Base-by-base conservation (phyloP, 768 basidiomycete genomes). In the Mycena latifolia region DNA sequence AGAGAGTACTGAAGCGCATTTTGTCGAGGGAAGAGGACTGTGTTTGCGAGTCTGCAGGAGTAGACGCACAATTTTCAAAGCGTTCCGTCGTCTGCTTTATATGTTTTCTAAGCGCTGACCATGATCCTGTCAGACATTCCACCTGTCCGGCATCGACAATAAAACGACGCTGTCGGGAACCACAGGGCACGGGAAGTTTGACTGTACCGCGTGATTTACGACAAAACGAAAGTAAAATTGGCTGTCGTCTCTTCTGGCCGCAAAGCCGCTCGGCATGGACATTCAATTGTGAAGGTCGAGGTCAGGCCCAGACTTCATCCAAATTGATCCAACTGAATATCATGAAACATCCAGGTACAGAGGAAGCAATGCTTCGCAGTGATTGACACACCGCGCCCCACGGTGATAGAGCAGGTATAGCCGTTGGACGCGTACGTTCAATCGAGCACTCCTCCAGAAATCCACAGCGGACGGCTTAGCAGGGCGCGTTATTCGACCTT, bases 1-100 rank as follows among this genome's bases (percentile, higher is more conserved):
- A 52, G 2, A 64, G 22, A 52, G 62, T 55, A 53, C 37, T 67
- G 66, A 68, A 68, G 45, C 62, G 67, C 67, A 68, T 68, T 46
- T 63, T 68, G 33, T 46, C 9, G n/a, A n/a, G n/a, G 25, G 18
- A 47, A 15, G 51, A 43, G 29, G 39, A 60, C 37, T 35, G 52
- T 48, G 39, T 9, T 46, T 45, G 37, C 59, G 57, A 29, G 66
- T 59, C 48, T 57, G 51, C n/a, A 37, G 27, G n/a, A 55, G 56
- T 37, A 54, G 43, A 33, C 52, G 39, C 66, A 64, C 61, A 56
- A 55, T 56, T 47, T 54, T 52, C 59, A 67, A 28, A 31, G 41
- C 48, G 14, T 45, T 45, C 37, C 9, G 2, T 7, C 8, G 41
- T 35, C n/a, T 41, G 5, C 20, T 66, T 66, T 66, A 66, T 66